Evolutionary conservation across 257 asterid genomes (phyloP).

Genomic region (Nicotiana noctiflora): DNA sequence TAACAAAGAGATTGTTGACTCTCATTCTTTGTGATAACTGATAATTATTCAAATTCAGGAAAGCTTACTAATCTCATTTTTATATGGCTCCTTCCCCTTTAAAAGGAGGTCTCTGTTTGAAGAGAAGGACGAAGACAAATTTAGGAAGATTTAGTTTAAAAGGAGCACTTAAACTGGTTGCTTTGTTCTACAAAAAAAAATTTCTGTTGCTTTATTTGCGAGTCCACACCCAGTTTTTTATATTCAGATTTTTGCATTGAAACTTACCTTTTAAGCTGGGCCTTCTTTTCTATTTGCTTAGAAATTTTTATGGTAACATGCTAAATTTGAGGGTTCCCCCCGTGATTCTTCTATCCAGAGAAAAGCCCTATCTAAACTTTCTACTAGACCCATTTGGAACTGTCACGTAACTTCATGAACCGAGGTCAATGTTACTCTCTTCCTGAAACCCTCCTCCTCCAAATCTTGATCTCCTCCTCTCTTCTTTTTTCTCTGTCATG

Average conservation of each 20-base stretch:
- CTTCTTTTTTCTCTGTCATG: neutral
- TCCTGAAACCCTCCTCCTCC: neutral
- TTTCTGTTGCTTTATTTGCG: neutral
- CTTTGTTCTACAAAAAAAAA: neutral
- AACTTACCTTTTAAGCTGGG: neutral
- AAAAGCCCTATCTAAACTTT: neutral
- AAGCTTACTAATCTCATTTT: neutral
- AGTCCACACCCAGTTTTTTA: neutral
- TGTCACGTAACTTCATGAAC: neutral
- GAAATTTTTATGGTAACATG: neutral
- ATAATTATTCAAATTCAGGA: neutral
- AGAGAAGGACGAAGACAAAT: neutral
- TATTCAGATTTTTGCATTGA: neutral
- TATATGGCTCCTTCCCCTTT: neutral
- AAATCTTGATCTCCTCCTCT: neutral
- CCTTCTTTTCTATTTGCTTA: neutral
- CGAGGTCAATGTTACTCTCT: neutral
- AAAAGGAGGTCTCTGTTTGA: neutral
- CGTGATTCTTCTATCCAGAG: neutral
- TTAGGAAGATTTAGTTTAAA: neutral
- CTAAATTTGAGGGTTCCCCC: neutral
- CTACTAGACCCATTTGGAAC: neutral
- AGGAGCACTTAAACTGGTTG: neutral
- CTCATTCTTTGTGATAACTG: neutral
- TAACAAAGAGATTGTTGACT: neutral